Conservation (phyloP, 345 rosid species). For the Heritiera fomes region DNA sequence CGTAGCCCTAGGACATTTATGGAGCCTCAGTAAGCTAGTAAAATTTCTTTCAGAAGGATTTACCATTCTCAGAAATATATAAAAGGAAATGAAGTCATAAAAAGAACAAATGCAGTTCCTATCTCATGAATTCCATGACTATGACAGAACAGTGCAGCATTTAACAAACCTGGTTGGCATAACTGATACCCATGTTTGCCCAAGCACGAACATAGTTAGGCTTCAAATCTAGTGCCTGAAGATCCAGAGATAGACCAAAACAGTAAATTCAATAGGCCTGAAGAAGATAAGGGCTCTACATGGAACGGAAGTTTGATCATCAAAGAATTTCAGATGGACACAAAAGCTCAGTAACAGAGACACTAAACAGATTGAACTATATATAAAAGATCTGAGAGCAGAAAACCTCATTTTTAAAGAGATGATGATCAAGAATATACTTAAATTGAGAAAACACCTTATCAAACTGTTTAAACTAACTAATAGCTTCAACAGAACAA, state of each 20-base stretch:
- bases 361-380: not conserved
- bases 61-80: not conserved
- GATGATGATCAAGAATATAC: not conserved
- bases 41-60: not conserved
- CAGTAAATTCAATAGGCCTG: not conserved
- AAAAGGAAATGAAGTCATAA: not conserved
- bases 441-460: not conserved
- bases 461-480: not conserved
- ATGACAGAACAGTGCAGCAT: constrained; percentile 8
- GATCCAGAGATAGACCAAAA: constrained; percentile 13
- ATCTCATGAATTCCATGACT: not conserved
- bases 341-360: not conserved
- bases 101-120: not conserved
- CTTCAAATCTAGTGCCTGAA: constrained; percentile 95
- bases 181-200: constrained; percentile 99
- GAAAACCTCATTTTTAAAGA: not conserved
- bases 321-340: not conserved
- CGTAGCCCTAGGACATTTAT: not conserved
- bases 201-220: constrained; percentile 99
- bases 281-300: not conserved
- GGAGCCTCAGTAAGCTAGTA: not conserved
- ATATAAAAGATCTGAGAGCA: not conserved
- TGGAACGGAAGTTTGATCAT: not conserved
- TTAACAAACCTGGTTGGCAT: constrained; percentile 86
- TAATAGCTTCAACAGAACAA: constrained; percentile 2